Conservation (phyloP, 805 yeast species). For the Teunomyces gatunensis region DNA sequence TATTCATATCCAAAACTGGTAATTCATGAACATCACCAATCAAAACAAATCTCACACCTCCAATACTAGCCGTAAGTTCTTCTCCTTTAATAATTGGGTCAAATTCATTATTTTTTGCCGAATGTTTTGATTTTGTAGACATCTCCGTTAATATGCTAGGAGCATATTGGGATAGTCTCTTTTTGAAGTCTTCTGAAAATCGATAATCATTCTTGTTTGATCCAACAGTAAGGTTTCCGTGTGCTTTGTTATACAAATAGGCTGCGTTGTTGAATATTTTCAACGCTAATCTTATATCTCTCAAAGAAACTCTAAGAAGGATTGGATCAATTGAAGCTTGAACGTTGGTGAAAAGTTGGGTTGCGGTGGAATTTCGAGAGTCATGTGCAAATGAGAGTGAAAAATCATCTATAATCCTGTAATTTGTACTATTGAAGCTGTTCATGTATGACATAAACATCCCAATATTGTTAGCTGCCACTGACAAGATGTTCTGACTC, state of each 20-base stretch:
- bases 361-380: conserved; percentile 58
- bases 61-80: conserved; percentile 59
- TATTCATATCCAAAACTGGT: conserved; percentile 76
- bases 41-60: conserved; percentile 76
- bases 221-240: conserved; percentile 9
- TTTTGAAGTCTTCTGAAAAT: conserved; percentile 64
- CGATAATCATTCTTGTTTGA: conserved; percentile 28
- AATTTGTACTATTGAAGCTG: conserved; percentile 53
- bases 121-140: conserved; percentile 31
- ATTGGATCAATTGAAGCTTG: conserved; percentile 77
- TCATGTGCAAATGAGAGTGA: conserved; percentile 75
- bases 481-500: conserved; percentile 61
- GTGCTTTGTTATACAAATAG: conserved; percentile 40
- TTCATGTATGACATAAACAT: conserved; percentile 82
- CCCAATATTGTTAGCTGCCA: conserved; percentile 77
- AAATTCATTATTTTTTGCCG: conserved; percentile 17
- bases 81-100: conserved; percentile 63
- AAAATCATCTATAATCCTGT: conserved; percentile 86
- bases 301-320: conserved; percentile 73
- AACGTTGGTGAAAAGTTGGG: conserved; percentile 58
- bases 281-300: conserved; percentile 82
- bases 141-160: conserved; percentile 60
- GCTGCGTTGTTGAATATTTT: conserved; percentile 72
- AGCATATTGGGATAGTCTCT: conserved; percentile 60
- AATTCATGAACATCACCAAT: conserved; percentile 90